Percentiles rank a stretch among this genome's conserved stretches.
Evolutionary conservation across 768 basidiomycete genomes (phyloP).

Genomic region (Calvatia gigantea): DNA sequence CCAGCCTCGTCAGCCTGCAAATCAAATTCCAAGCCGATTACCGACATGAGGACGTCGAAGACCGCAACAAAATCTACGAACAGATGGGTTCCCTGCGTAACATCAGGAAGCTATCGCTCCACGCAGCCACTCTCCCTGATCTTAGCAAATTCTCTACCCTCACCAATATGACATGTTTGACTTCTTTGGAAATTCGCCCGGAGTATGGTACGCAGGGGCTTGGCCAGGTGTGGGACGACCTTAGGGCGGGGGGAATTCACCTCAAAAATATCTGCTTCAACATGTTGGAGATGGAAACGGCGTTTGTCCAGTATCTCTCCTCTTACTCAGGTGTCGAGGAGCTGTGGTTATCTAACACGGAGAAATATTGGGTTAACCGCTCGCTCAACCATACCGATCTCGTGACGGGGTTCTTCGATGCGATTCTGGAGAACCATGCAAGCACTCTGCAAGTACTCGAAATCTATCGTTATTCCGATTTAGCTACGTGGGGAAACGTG

Average conservation of each 20-base stretch:
- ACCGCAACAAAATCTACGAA: neutral
- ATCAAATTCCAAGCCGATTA: neutral
- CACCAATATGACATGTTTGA: neutral
- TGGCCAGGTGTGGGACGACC: neutral
- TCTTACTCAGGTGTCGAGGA: slow-evolving; percentile 1
- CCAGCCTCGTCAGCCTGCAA: neutral
- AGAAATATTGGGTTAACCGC: neutral
- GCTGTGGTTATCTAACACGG: neutral
- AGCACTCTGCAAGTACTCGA: neutral
- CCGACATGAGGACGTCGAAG: neutral
- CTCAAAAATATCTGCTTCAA: neutral
- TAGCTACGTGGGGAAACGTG: neutral
- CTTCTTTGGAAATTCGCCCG: neutral
- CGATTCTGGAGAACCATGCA: neutral
- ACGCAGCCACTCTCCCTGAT: neutral
- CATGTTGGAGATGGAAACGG: neutral
- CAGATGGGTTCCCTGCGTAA: neutral
- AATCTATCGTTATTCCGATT: neutral
- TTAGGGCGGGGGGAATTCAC: neutral
- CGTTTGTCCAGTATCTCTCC: neutral
- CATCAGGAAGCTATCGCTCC: neutral
- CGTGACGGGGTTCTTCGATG: neutral
- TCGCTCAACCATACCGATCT: neutral
- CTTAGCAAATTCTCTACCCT: neutral
- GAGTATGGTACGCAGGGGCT: neutral